Evolutionary conservation across 768 basidiomycete genomes (phyloP), one percentile per base, ranked within the genome.

Genomic region (Mrakia blollopis): DNA sequence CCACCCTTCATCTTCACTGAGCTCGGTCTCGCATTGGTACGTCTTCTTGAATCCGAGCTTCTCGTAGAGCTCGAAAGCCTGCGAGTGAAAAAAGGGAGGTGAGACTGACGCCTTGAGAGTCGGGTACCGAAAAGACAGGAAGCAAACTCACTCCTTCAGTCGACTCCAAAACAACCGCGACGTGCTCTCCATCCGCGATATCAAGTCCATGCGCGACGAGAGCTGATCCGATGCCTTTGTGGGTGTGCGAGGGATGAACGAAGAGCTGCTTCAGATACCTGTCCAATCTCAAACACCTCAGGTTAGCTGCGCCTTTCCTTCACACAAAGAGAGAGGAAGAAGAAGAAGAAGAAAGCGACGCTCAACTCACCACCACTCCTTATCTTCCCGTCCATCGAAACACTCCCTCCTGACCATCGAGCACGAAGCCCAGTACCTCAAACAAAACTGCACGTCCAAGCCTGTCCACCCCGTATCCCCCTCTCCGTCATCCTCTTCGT

Each of bases 201-300:
- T 39, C 35, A 11, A 68, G 65, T 37, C 65, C 65, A 8, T 10
- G 2, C 65, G 35, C 37, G 21, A 68, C 65, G 13, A 68, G 65
- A 2, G 37, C 65, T 3, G 65, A 25, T 39, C 65, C 65, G 39
- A 68, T 68, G 0, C 65, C 65, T 44, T 37, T 39, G 10, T 39
- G 65, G 35, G 23, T 13, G 18, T 68, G 37, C 25, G 65, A 68
- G 1, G 65, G 65, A n/a, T 68, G 65, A n/a, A 68, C 65, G 23
- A 68, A 68, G 6, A 68, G 23, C 65, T 68, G 65, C n/a, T 41
- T 39, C 39, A 68, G 65, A 23, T 68, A 68, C 65, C 65, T 68
- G 23, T 4, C 25, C 25, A 30, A n/a, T 28, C 61, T 32, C 25
- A 9, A 62, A 37, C 62, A 16, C 16, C 62, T 13, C 28, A 16